Evolutionary conservation across 441 rosid genomes (phyloP), one percentile per base, ranked within the genome.

Genomic region (Populus hybrid): DNA sequence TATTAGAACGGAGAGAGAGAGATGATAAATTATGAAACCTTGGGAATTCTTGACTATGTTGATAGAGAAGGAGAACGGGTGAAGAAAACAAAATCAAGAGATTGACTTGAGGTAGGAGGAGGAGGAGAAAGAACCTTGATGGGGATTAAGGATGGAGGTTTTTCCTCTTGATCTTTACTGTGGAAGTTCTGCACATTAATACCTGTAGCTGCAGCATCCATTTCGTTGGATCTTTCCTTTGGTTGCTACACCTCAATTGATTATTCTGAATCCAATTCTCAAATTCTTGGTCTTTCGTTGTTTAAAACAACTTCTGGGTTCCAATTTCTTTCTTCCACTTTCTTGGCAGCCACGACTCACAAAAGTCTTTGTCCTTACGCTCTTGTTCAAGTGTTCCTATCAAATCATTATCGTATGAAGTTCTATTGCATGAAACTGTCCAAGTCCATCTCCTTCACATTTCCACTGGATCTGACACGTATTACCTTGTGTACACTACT

Each of bases 121-220:
- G 57, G 57, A 46, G 57, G 18, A 19, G 61, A 32, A 12, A 30
- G 65, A 79, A 85, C 88, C 90, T 83, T 83, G 80, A 77, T 75
- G 77, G 82, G 78, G 78, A 46, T 75, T 74, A 84, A 74, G 38
- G 87, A 61, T 64, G 80, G 72, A 78, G 76, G 38, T 78, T 79
- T 78, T 72, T 72, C 78, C 77, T 75, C 75, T 80, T 79, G 89
- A 79, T 30, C 21, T 71, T 80, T 35, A 82, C 78, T 40, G 50
- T 66, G 82, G 78, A 77, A 74, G 78, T 71, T 80, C 71, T 83
- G 88, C 78, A 71, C 40, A 63, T 69, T 80, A 61, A 23, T 63
- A 69, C 67, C 69, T 34, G 71, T 3, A 26, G 34, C 9, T 19
- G 57, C n/a, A 70, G 8, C 9, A 3, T 35, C 35, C 14, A 57